Conservation (phyloP, 2,329 filamentous ascomycete genomes). For the Allantophomopsis lycopodina region DNA sequence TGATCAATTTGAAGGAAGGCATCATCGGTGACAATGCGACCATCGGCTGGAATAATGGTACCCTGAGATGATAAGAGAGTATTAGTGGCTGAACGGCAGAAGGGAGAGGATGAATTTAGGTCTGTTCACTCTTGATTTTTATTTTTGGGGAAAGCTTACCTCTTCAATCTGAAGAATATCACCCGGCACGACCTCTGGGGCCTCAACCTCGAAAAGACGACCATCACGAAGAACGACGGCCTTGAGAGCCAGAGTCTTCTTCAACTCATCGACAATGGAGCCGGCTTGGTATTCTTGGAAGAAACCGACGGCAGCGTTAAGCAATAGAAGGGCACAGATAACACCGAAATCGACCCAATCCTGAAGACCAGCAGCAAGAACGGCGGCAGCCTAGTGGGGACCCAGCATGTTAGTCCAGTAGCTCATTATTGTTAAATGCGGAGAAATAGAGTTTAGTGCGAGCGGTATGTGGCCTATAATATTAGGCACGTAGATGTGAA, state of each 20-base stretch:
- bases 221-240: slow-evolving; percentile 77
- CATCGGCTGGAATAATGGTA: slow-evolving; percentile 83
- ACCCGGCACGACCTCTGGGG: slow-evolving; percentile 73
- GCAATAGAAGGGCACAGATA: slow-evolving; percentile 68
- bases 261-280: slow-evolving; percentile 80
- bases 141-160: slow-evolving; percentile 19
- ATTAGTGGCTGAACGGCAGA: too few species aligned
- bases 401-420: background rate
- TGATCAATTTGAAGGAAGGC: slow-evolving; percentile 85
- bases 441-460: too few species aligned
- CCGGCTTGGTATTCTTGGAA: slow-evolving; percentile 83
- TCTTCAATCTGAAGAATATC: slow-evolving; percentile 86
- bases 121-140: background rate
- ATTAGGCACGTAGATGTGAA: background rate
- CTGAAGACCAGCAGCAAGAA: slow-evolving; percentile 70
- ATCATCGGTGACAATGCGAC: slow-evolving; percentile 70
- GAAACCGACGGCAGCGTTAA: slow-evolving; percentile 80
- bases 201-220: slow-evolving; percentile 64
- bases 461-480: background rate
- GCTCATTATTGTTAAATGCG: background rate
- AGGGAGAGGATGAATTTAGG: too few species aligned
- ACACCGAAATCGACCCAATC: slow-evolving; percentile 93
- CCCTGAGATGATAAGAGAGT: slow-evolving; percentile 29
- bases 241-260: slow-evolving; percentile 82
- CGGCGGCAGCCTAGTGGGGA: slow-evolving; percentile 40